Conservation (phyloP, 2,329 filamentous ascomycete species). For the Lasiodiplodia hormozganensis region DNA sequence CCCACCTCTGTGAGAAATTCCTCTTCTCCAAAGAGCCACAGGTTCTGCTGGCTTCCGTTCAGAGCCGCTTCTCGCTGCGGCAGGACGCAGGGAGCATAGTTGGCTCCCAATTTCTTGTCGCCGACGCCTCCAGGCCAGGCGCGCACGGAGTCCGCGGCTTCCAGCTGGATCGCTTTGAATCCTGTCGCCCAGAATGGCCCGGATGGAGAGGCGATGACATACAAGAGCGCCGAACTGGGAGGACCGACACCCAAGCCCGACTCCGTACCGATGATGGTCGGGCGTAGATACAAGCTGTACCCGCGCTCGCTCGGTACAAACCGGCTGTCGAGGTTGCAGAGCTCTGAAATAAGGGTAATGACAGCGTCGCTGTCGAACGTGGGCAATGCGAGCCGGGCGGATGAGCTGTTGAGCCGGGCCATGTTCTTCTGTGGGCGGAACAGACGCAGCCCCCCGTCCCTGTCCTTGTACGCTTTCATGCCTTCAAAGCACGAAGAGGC, state of each 20-base stretch:
- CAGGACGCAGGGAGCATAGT: conserved; percentile 98
- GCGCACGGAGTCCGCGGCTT: conserved; percentile 94
- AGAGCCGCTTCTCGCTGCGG: conserved; percentile 91
- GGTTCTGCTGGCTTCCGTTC: conserved; percentile 95
- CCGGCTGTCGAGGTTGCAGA: conserved; percentile 80
- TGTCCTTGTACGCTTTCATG: conserved; percentile 98
- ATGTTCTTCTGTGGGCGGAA: conserved; percentile 98
- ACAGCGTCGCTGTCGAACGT: conserved; percentile 78
- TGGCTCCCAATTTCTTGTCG: conserved; percentile 97
- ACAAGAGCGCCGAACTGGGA: conserved; percentile 90
- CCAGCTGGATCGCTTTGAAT: conserved; percentile 95
- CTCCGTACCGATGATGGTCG: conserved; percentile 97
- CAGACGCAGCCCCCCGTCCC: conserved; percentile 75
- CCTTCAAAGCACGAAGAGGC: conserved; percentile 98
- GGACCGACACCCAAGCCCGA: conserved; percentile 89
- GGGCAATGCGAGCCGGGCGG: conserved; percentile 89
- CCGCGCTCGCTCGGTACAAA: conserved; percentile 86
- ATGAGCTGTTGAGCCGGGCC: conserved; percentile 89
- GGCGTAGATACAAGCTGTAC: conserved; percentile 94
- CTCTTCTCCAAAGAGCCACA: conserved; percentile 96
- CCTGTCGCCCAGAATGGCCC: conserved; percentile 98
- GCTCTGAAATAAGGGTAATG: conserved; percentile 80
- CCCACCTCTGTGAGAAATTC: conserved; percentile 97
- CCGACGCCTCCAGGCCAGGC: conserved; percentile 98
- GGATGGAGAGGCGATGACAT: conserved; percentile 93